Conservation (phyloP, 306 rosid genomes). For the Trifolium dubium region DNA sequence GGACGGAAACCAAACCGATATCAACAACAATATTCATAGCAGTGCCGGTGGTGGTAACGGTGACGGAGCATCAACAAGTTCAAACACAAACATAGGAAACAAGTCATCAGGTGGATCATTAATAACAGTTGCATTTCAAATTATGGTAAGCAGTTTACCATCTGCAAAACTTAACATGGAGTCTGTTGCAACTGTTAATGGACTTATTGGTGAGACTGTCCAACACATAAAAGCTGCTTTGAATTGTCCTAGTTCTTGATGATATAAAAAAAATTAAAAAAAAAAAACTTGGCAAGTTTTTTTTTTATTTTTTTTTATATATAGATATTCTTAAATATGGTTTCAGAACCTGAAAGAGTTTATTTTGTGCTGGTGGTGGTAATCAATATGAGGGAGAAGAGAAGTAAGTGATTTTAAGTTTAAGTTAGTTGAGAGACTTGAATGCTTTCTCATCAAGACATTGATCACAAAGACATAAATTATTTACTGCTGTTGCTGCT, state of each 20-base stretch:
- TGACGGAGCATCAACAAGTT: slow-evolving; percentile 69
- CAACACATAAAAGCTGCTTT: slow-evolving; percentile 89
- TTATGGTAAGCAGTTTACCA: slow-evolving; percentile 81
- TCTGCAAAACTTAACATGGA: slow-evolving; percentile 84
- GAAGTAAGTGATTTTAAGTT: slow-evolving; percentile 24
- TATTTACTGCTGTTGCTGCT: slow-evolving; percentile 63
- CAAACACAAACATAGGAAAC: slow-evolving; percentile 34
- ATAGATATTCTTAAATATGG: slow-evolving; percentile 50
- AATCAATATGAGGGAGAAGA: slow-evolving; percentile 61
- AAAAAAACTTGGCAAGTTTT: neutral
- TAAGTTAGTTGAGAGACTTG: slow-evolving; percentile 72
- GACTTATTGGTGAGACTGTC: slow-evolving; percentile 77
- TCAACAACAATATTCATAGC: slow-evolving; percentile 24
- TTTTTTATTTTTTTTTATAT: neutral
- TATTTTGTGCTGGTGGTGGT: slow-evolving; percentile 40
- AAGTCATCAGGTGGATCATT: slow-evolving; percentile 56
- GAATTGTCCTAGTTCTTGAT: slow-evolving; percentile 75
- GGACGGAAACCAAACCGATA: slow-evolving; percentile 45
- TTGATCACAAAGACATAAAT: slow-evolving; percentile 42
- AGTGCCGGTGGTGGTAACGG: slow-evolving; percentile 29
- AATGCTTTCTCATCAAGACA: slow-evolving; percentile 70
- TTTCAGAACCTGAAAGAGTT: slow-evolving; percentile 47
- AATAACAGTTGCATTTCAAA: slow-evolving; percentile 84
- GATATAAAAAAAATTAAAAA: neutral
- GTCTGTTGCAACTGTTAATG: slow-evolving; percentile 85